A percentile compares a stretch with the other conserved stretches of the same genome.
phyloP scores from a whole-genome alignment of 2,329 filamentous ascomycete genomes.

The Colletotrichum sublineola region DNA sequence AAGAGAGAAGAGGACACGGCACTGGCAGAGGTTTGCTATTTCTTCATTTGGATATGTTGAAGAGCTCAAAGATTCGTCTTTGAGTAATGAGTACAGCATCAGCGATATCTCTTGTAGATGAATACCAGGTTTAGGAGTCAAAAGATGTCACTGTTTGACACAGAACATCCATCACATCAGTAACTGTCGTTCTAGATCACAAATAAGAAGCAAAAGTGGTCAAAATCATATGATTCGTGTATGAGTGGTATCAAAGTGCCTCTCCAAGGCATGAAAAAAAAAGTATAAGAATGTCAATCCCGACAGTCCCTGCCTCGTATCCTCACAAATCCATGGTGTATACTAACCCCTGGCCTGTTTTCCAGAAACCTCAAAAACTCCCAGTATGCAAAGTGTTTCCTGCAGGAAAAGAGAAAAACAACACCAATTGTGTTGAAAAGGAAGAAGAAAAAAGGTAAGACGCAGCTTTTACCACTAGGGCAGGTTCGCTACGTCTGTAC shows the following conservation, averaged over 20 bases:
- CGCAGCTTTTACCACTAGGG: background rate
- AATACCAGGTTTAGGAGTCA: background rate
- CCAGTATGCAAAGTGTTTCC: conserved; percentile 19
- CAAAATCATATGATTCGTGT: conserved; percentile 6
- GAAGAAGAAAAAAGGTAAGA: background rate
- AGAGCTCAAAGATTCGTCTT: background rate
- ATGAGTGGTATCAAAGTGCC: conserved; percentile 29
- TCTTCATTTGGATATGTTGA: background rate
- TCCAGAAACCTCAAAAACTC: conserved; percentile 19
- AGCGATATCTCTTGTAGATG: background rate
- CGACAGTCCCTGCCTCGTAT: background rate
- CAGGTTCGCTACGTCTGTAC: background rate
- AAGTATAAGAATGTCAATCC: conserved; percentile 16
- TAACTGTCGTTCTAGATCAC: background rate
- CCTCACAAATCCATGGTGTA: background rate
- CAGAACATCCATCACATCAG: background rate
- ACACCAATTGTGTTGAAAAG: too few relatives aligned
- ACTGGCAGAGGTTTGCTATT: too few relatives aligned
- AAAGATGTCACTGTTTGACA: background rate
- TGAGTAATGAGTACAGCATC: background rate
- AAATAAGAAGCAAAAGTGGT: background rate
- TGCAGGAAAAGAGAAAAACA: background rate
- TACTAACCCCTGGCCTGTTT: background rate
- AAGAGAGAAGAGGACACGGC: background rate
- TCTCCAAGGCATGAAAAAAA: background rate